Evolutionary conservation across 1,284 basidiomycete species (phyloP).

Genomic region (Puccinia triticina): DNA sequence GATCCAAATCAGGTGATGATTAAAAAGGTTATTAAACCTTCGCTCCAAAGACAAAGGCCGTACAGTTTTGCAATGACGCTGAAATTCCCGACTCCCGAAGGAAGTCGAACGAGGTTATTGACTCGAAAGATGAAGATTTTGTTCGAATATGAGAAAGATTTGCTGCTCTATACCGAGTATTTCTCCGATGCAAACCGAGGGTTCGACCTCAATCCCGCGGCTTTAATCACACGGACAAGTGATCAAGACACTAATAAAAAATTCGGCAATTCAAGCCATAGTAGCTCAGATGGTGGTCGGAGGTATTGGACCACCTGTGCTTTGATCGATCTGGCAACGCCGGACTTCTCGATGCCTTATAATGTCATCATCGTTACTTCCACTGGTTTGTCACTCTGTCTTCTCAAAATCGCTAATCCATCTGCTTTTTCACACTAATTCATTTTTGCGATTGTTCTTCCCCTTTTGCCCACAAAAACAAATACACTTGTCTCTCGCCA

Average conservation of each 20-base stretch:
- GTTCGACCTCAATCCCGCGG: constrained; percentile 83
- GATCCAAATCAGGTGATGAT: constrained; percentile 64
- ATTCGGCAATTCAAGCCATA: background rate
- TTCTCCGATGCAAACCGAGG: constrained; percentile 93
- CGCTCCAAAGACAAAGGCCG: constrained; percentile 69
- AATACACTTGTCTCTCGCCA: too few relatives aligned
- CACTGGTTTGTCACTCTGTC: constrained; percentile 62
- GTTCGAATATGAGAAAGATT: constrained; percentile 79
- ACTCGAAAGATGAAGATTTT: constrained; percentile 68
- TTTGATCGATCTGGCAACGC: constrained; percentile 87
- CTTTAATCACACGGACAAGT: too few relatives aligned
- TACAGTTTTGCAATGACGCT: constrained; percentile 74
- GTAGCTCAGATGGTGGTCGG: constrained; percentile 25
- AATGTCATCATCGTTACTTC: constrained; percentile 97
- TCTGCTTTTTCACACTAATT: background rate
- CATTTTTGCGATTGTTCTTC: background rate
- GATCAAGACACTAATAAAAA: background rate
- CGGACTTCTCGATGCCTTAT: constrained; percentile 99
- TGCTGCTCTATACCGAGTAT: constrained; percentile 91
- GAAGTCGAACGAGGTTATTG: background rate
- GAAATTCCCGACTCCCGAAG: constrained; percentile 65
- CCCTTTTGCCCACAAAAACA: background rate
- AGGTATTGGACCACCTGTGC: constrained; percentile 78
- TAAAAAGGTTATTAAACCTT: constrained; percentile 70
- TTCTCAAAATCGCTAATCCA: background rate